phyloP scores from a whole-genome alignment of 169 alveolate genomes.

The Eimeria tenella region DNA sequence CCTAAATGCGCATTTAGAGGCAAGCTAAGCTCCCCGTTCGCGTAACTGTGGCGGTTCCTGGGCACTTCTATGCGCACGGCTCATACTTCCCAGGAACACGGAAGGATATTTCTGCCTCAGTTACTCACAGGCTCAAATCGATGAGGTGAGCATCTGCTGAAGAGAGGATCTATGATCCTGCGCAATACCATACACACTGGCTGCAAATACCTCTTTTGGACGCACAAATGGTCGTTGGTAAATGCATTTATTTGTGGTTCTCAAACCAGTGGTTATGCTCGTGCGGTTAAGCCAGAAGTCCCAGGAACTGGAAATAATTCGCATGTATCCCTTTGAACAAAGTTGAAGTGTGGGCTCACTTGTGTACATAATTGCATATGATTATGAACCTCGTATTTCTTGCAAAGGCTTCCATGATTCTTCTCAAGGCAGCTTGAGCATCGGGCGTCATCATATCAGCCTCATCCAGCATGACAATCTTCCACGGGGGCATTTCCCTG shows the following conservation, averaged over 20 bases:
- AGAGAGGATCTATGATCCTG: conserved; percentile 82
- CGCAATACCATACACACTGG: not conserved
- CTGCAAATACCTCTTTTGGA: too few relatives aligned
- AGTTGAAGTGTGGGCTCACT: conserved; percentile 31
- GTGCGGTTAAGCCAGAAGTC: too few relatives aligned
- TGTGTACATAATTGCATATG: conserved; percentile 97
- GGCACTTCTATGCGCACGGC: too few relatives aligned
- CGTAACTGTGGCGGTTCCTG: too few relatives aligned
- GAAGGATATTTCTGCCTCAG: too few relatives aligned
- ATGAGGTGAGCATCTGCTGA: conserved; percentile 78
- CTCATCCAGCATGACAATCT: conserved; percentile 98
- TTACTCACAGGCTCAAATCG: conserved; percentile 75
- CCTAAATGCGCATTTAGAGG: conserved; percentile 22
- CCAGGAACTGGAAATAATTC: not conserved
- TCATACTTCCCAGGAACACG: too few relatives aligned
- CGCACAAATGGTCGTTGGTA: too few relatives aligned
- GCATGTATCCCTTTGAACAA: not conserved
- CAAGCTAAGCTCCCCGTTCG: too few relatives aligned
- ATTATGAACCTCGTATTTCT: conserved; percentile 97
- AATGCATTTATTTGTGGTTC: too few relatives aligned
- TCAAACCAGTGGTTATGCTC: too few relatives aligned
- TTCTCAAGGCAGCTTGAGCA: conserved; percentile 99
- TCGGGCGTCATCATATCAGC: conserved; percentile 99
- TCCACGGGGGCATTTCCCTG: conserved; percentile 93
- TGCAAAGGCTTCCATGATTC: conserved; percentile 98